Percentiles rank a stretch among this genome's conserved stretches.
These are phyloP conservation scores for Glomus cerebriforme DNA, from an alignment of 192 early-diverging fungal genomes.

Conservation along the genomic window DNA sequence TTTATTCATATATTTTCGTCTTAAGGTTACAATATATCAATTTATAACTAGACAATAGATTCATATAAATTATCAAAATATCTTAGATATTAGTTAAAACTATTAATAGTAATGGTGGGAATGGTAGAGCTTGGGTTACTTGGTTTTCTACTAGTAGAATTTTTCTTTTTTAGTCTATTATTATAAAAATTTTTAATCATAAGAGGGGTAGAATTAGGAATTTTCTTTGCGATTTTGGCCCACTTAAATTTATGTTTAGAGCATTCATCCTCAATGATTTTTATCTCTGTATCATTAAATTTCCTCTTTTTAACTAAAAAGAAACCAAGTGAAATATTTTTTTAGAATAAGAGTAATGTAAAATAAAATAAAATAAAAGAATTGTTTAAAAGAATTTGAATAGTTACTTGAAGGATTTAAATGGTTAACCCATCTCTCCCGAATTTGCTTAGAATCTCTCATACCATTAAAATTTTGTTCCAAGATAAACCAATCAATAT, in stretches of 20 bases:
- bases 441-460: neutral
- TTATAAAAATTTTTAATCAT: constrained; percentile 8
- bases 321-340: neutral
- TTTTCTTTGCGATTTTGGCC: neutral
- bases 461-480: neutral
- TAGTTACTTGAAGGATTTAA: neutral
- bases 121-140: no score
- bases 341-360: no score
- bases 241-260: constrained; percentile 4
- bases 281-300: neutral
- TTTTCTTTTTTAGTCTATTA: neutral
- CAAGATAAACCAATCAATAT: neutral
- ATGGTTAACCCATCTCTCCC: neutral
- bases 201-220: neutral
- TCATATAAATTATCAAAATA: no score
- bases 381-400: neutral
- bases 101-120: no score
- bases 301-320: neutral
- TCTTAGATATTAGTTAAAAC: no score
- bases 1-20: no score
- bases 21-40: no score
- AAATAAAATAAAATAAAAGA: neutral
- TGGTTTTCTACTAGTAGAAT: neutral
- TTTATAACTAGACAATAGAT: no score
- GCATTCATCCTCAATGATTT: neutral